These are phyloP conservation scores for Hypoxylon cercidicola DNA, from an alignment of 495 filamentous ascomycete species.

Conservation along the genomic window DNA sequence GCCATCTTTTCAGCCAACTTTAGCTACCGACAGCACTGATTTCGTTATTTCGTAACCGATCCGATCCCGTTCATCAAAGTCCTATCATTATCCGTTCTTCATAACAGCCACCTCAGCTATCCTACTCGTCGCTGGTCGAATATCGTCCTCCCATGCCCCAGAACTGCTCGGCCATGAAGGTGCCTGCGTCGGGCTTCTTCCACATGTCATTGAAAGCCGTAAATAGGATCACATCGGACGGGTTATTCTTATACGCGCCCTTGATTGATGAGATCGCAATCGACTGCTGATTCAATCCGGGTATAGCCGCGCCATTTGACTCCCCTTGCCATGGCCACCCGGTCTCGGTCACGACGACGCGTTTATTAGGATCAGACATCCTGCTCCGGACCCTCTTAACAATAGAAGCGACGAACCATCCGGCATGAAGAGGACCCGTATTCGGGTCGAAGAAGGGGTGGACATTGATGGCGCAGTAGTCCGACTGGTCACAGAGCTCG, in stretches of 20 bases:
- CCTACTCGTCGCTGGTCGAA: slow-evolving; percentile 40
- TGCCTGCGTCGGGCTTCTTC: slow-evolving; percentile 73
- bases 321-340: slow-evolving; percentile 83
- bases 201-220: slow-evolving; percentile 79
- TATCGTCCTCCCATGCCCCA: slow-evolving; percentile 69
- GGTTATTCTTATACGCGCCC: slow-evolving; percentile 56
- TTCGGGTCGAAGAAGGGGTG: slow-evolving; percentile 85
- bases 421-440: slow-evolving; percentile 65
- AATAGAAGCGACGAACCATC: slow-evolving; percentile 67
- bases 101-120: background rate
- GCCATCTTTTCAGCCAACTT: slow-evolving; percentile 34
- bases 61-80: background rate
- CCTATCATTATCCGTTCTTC: background rate
- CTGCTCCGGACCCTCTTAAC: slow-evolving; percentile 58
- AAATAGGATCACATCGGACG: slow-evolving; percentile 71
- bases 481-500: slow-evolving; percentile 74
- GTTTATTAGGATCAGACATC: slow-evolving; percentile 46
- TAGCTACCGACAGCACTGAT: slow-evolving; percentile 35
- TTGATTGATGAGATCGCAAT: slow-evolving; percentile 72
- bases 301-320: slow-evolving; percentile 71
- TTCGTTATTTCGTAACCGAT: slow-evolving; percentile 27
- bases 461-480: slow-evolving; percentile 82
- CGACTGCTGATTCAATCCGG: slow-evolving; percentile 69
- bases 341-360: slow-evolving; percentile 70
- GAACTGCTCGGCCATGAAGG: slow-evolving; percentile 76